Evolutionary conservation across 1,284 basidiomycete genomes (phyloP).

Genomic region (Peniophora sp.): DNA sequence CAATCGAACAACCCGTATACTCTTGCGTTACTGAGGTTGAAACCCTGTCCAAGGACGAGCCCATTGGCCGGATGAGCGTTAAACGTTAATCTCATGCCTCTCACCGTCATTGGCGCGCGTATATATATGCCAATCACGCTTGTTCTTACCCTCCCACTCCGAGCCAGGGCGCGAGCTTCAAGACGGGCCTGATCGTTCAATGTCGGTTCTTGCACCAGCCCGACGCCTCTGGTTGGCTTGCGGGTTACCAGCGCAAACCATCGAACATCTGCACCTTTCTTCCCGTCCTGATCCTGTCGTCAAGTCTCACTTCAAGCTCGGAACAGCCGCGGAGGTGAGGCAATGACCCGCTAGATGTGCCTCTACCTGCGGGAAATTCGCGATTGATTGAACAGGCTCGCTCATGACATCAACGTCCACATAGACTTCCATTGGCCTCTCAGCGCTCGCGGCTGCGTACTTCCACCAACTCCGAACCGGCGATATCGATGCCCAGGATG

Average conservation of each 20-base stretch:
- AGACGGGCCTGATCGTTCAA: too few relatives aligned
- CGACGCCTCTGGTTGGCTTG: neutral
- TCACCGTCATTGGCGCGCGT: too few relatives aligned
- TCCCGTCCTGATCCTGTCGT: slow-evolving; percentile 34
- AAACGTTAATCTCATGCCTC: too few relatives aligned
- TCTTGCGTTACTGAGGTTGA: too few relatives aligned
- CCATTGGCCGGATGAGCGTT: too few relatives aligned
- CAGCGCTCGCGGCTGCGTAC: slow-evolving; percentile 45
- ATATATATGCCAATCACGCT: too few relatives aligned
- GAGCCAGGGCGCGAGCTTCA: too few relatives aligned
- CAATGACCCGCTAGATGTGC: neutral
- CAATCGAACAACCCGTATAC: too few relatives aligned
- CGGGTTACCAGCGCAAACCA: slow-evolving; percentile 26
- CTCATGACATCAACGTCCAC: neutral
- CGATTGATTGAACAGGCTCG: slow-evolving; percentile 8
- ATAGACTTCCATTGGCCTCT: slow-evolving; percentile 45
- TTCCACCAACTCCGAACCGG: slow-evolving; percentile 41
- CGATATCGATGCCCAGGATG: slow-evolving; percentile 36
- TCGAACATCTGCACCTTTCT: slow-evolving; percentile 28
- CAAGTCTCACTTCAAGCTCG: slow-evolving; percentile 43
- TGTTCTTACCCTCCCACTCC: too few relatives aligned
- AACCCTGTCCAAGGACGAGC: too few relatives aligned
- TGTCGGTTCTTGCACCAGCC: too few relatives aligned
- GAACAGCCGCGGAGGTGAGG: slow-evolving; percentile 40
- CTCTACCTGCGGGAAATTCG: too few relatives aligned